Evolutionary conservation across 2,329 filamentous ascomycete species (phyloP).

Genomic region (Mollisia scopiformis): DNA sequence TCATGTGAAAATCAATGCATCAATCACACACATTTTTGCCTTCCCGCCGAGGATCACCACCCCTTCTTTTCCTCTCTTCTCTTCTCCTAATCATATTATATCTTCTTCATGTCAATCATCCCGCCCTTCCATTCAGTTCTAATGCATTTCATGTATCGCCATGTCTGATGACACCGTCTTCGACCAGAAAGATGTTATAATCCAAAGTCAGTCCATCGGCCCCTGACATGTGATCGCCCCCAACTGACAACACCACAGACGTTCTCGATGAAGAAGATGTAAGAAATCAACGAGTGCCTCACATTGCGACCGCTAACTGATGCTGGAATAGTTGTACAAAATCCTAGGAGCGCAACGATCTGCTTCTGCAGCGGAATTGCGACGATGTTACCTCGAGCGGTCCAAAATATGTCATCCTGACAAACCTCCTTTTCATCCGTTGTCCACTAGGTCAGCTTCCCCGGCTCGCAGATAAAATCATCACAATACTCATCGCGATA

Average conservation of each 20-base stretch:
- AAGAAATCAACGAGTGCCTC: conserved; percentile 9
- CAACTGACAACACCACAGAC: conserved; percentile 27
- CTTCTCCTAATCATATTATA: conserved; percentile 17
- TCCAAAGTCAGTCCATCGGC: conserved; percentile 26
- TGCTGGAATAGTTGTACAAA: conserved; percentile 37
- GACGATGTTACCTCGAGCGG: conserved; percentile 43
- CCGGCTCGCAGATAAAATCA: neutral
- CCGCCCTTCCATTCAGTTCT: conserved; percentile 16
- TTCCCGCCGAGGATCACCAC: conserved; percentile 4
- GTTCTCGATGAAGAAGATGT: conserved; percentile 40
- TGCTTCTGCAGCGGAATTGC: conserved; percentile 40
- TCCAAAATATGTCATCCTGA: conserved; percentile 45
- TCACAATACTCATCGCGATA: conserved; percentile 5
- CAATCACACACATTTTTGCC: neutral
- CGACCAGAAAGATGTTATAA: conserved; percentile 32
- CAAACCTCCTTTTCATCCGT: conserved; percentile 40
- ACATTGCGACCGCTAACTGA: conserved; percentile 13
- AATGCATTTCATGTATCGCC: conserved; percentile 29
- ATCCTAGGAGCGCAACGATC: conserved; percentile 40
- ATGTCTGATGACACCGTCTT: conserved; percentile 35
- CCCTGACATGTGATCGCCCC: conserved; percentile 35
- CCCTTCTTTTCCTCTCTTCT: conserved; percentile 7
- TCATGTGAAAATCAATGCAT: neutral
- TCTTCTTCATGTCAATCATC: conserved; percentile 19
- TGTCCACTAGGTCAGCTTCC: conserved; percentile 37